Evolutionary conservation across 2,329 filamentous ascomycete species (phyloP), one percentile per base, ranked within the genome.

Genomic region (Talaromyces sp.): DNA sequence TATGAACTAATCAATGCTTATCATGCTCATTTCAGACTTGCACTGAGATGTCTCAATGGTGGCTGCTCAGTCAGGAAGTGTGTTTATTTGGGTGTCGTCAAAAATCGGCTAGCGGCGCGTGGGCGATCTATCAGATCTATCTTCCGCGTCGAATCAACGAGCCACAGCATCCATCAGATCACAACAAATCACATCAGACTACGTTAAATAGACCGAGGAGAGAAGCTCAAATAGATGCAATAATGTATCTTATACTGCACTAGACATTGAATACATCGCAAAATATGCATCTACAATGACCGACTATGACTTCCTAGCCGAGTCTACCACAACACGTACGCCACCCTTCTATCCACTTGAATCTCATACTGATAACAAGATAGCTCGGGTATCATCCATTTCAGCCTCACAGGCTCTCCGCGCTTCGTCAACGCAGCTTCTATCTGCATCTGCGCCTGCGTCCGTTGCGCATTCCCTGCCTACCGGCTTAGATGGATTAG

Each of bases 401-500:
- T 73, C 75, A 9, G 76, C 76, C 35, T 78, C 76, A 11, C 75
- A 78, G 67, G 76, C 75, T 2, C 66, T 78, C 3, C 72, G 73
- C 62, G 71, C 73, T 50, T 74, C 33, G 11, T 49, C 57, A 47
- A 61, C 47, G 3, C 57, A 58, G 24, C 24, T 54, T 27, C 45
- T 24, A 13, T 35, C 43, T 13, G 65, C 65, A 31, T 56, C 69
- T 5, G 49, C 63, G 35, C 39, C 67, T 22, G 64, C 68, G 27
- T 37, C 37, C 7, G 3, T n/a, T 33, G 35, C 35, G 8, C 14
- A 19, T n/a, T 64, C 71, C 3, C 70, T 78, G 19, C 67, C 72
- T 6, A 86, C 83, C 10, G 83, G 84, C 22, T 73, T 86, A 14
- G 41, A 72, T 47, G 78, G 77, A 62, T 80, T 87, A 47, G 82